Evolutionary conservation across 1,139 yeast genomes (phyloP), one percentile per base, ranked within the genome.

Genomic region (Nakaseomyces sp.): DNA sequence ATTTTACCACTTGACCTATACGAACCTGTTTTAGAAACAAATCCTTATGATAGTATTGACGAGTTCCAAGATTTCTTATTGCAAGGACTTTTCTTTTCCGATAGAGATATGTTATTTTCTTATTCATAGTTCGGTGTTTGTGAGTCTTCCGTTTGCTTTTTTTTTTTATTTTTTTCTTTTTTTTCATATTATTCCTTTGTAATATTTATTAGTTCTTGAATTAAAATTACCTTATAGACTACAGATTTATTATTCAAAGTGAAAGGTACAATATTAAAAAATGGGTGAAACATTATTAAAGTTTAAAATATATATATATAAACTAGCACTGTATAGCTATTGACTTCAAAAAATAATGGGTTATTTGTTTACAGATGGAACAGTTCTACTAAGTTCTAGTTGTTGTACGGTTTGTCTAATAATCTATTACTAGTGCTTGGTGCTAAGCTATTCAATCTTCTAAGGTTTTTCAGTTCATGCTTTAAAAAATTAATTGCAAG

Each of bases 51-150:
- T 35, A 35, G 28, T 22, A 35, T 35, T 22, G 38, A 35, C n/a
- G 38, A 35, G 10, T 35, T 35, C 45, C 26, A 55, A 50, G 42
- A 41, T 40, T 26, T 46, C 31, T 25, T 40, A n/a, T 25, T 32
- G 8, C 42, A 40, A 19, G 45, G 45, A 15, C 31, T 44, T 10
- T 46, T 43, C 28, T 44, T 46, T 29, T 49, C 45, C 19, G 52
- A 49, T 40, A 41, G 52, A 18, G 49, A 46, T 37, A 43, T 49
- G 26, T 15, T 33, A 9, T 45, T 35, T 22, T 35, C 38, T 18
- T 32, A 32, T 19, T 32, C 36, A 18, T 32, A 32, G 16, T 8
- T 17, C 18, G 19, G 8, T 15, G 1, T 13, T 15, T 29, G 18
- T 15, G 17, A 29, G 13, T 29, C 15, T 29, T 29, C 12, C 15